Base-by-base conservation (phyloP, 2,329 filamentous ascomycete species). In the Paraconiothyrium sp. region DNA sequence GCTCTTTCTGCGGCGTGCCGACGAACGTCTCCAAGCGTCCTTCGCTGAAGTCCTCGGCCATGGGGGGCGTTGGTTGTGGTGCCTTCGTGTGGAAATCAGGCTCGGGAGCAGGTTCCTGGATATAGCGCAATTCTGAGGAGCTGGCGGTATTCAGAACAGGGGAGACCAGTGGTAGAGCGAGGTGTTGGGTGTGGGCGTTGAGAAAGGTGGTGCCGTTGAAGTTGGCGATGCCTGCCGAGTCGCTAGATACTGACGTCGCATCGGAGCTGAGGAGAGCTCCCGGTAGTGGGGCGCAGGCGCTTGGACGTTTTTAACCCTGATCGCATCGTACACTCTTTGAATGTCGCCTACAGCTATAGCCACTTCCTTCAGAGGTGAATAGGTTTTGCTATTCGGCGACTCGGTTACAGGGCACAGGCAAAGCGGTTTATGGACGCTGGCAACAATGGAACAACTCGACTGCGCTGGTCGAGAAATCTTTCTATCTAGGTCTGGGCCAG, bases 11-110 rank as follows among this genome's bases (percentile, higher is more conserved):
- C 22, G 95, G 93, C 61, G 90, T 87, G 58, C 89, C 88, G 20
- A 99, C 94, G 20, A 84, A 88, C 77, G 94, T 97, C 75, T 97
- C 91, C 47, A 99, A 85, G 59, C 88, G 86, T 68, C 96, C 94
- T 67, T 89, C 84, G 64, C 68, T 72, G 70, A 76, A 78, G 67
- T 78, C 75, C 44, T 67, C 70, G 9, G 72, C 70, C 74, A 76
- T 76, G 11, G 30, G 43, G 39, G 39, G 14, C 16, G 39, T 20
- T n/a, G 39, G 10, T 37, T 30, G 34, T 54, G 20, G 50, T 43
- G 43, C 20, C 20, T 46, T 24, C 4, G 35, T 10, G 35, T 2
- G 13, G 11, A 8, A 30, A 30, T 11, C 10, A 41, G 50, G 50
- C 16, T 43, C 8, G 22, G 35, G 50, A 13, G 14, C 35, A 13